Percentiles rank a stretch among this genome's conserved stretches.
Conservation (phyloP, 176 grass and related monocot species). For the Avena eriantha region DNA sequence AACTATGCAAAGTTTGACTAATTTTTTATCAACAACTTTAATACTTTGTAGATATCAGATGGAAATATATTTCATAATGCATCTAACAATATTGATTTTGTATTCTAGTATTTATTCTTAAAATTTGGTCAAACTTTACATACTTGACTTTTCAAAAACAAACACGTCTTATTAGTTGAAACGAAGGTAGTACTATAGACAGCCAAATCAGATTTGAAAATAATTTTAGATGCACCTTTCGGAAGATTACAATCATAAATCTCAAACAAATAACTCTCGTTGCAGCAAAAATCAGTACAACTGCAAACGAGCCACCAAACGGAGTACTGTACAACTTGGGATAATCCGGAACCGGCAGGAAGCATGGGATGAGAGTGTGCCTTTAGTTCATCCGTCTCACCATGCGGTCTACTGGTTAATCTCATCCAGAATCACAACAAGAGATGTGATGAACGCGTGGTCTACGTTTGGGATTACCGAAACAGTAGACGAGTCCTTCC, state of each 20-base stretch:
- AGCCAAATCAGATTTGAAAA: not conserved
- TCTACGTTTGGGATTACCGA: not conserved
- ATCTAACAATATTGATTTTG: too few relatives aligned
- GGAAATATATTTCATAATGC: too few relatives aligned
- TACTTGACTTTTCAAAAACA: too few relatives aligned
- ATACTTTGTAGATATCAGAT: too few relatives aligned
- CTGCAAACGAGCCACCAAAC: not conserved
- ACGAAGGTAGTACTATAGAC: not conserved
- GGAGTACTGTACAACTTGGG: not conserved
- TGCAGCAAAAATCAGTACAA: not conserved
- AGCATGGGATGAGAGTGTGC: not conserved
- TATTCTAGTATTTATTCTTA: too few relatives aligned
- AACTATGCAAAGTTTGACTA: too few relatives aligned
- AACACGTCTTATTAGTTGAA: too few relatives aligned
- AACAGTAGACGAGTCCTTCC: not conserved
- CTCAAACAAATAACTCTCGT: not conserved
- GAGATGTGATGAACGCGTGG: slow-evolving; percentile 13
- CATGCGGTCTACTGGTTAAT: not conserved
- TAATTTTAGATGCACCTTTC: not conserved
- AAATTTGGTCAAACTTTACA: too few relatives aligned
- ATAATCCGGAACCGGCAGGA: not conserved
- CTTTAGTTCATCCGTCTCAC: not conserved
- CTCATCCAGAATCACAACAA: slow-evolving; percentile 16
- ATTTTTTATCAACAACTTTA: too few relatives aligned
- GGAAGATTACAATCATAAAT: not conserved